These are phyloP conservation scores for Monosporascus sp. DNA, from an alignment of 2,329 filamentous ascomycete genomes.

Conservation along the genomic window DNA sequence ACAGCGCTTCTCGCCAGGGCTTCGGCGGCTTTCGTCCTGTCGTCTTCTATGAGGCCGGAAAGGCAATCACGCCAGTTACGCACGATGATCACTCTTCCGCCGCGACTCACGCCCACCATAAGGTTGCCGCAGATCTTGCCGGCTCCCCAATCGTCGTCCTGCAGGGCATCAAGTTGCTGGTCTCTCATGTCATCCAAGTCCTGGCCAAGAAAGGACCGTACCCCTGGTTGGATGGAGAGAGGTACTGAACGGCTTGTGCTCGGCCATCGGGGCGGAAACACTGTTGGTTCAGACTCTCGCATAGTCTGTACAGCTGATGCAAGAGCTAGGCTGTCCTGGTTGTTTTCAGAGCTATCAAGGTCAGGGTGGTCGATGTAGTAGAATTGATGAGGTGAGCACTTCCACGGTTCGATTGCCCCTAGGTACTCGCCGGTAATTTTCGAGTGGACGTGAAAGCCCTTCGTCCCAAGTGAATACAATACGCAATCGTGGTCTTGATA, in stretches of 20 bases:
- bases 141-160: constrained; percentile 41
- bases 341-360: neutral
- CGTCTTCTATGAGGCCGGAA: neutral
- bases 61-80: constrained; percentile 35
- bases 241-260: constrained; percentile 21
- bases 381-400: constrained; percentile 28
- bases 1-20: constrained; percentile 22
- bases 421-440: constrained; percentile 32
- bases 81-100: constrained; percentile 37
- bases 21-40: constrained; percentile 9
- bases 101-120: constrained; percentile 37
- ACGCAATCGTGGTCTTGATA: constrained; percentile 35
- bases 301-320: neutral
- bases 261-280: constrained; percentile 8
- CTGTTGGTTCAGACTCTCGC: neutral
- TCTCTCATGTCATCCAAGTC: neutral
- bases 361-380: constrained; percentile 16
- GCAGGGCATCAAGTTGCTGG: constrained; percentile 9
- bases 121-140: constrained; percentile 35
- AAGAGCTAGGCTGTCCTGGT: constrained; percentile 1
- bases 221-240: constrained; percentile 18
- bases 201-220: neutral
- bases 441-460: constrained; percentile 36
- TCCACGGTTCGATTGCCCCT: constrained; percentile 31
- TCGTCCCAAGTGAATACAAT: constrained; percentile 36